Conservation (phyloP, 192 early-diverging fungal species). For the Spinellus fusiger region DNA sequence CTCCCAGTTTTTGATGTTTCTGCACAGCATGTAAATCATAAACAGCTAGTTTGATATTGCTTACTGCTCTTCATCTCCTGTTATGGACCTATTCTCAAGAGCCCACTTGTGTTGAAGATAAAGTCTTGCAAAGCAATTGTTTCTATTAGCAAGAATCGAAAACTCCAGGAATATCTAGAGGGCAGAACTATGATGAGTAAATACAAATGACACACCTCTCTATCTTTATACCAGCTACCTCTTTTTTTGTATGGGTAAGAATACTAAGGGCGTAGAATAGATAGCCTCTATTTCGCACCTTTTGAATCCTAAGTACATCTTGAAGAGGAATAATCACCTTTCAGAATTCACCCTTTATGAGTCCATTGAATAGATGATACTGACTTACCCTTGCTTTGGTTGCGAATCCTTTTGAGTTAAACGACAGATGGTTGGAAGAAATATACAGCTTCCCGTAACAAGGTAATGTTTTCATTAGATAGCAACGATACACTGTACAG, state of each 20-base stretch:
- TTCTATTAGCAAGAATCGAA: conserved; percentile 33
- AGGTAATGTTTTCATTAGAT: conserved; percentile 44
- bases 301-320: conserved; percentile 43
- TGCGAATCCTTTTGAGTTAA: conserved; percentile 51
- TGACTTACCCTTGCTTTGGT: conserved; percentile 35
- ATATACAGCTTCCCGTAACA: conserved; percentile 57
- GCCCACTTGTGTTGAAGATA: conserved; percentile 16
- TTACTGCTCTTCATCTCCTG: conserved; percentile 10
- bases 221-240: conserved; percentile 20
- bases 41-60: neutral
- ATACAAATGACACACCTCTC: neutral
- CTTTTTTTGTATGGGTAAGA: conserved; percentile 39
- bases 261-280: conserved; percentile 42
- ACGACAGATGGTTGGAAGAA: conserved; percentile 56
- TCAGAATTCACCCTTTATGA: neutral
- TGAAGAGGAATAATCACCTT: conserved; percentile 49
- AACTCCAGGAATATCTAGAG: conserved; percentile 54
- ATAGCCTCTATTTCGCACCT: conserved; percentile 34
- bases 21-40: conserved; percentile 1
- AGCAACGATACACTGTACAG: conserved; percentile 41
- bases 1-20: conserved; percentile 13
- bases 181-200: neutral
- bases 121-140: conserved; percentile 36
- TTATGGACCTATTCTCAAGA: neutral
- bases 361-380: neutral